Evolutionary conservation across 2,329 filamentous ascomycete genomes (phyloP).

Genomic region (Talaromyces sp.): DNA sequence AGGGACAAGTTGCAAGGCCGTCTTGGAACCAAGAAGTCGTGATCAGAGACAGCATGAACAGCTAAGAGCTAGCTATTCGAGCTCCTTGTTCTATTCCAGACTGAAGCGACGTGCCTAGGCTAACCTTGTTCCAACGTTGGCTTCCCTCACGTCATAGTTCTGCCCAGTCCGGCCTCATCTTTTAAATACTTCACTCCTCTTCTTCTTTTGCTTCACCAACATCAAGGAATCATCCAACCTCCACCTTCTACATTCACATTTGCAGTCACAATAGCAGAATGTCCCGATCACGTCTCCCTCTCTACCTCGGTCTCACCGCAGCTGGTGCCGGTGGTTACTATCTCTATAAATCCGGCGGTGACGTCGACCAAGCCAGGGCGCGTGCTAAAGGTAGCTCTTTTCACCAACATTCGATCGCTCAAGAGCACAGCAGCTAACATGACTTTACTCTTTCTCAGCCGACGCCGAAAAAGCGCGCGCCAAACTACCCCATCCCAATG

Average conservation of each 20-base stretch:
- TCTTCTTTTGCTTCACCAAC: neutral
- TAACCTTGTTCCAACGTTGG: neutral
- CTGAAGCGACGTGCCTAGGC: neutral
- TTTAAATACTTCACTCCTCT: neutral
- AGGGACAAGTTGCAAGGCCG: neutral
- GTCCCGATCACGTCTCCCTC: conserved; percentile 30
- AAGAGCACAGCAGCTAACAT: neutral
- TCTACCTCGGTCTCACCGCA: conserved; percentile 51
- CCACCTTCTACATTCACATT: neutral
- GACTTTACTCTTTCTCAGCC: conserved; percentile 47
- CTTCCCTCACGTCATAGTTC: conserved; percentile 2
- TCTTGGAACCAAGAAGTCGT: neutral
- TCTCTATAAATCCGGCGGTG: conserved; percentile 79
- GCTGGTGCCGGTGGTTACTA: conserved; percentile 77
- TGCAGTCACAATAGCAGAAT: conserved; percentile 6
- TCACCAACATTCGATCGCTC: neutral
- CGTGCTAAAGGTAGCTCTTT: conserved; percentile 66
- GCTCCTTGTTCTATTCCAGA: neutral
- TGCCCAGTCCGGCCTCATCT: neutral
- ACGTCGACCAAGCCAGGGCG: conserved; percentile 73
- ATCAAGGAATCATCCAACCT: neutral
- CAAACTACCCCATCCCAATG: conserved; percentile 62
- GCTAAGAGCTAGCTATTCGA: neutral
- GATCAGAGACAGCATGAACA: neutral
- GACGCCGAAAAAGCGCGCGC: conserved; percentile 67